A percentile compares a stretch with the other conserved stretches of the same genome.
Conservation (phyloP, 2,329 filamentous ascomycete species). For the Fusarium globosum region DNA sequence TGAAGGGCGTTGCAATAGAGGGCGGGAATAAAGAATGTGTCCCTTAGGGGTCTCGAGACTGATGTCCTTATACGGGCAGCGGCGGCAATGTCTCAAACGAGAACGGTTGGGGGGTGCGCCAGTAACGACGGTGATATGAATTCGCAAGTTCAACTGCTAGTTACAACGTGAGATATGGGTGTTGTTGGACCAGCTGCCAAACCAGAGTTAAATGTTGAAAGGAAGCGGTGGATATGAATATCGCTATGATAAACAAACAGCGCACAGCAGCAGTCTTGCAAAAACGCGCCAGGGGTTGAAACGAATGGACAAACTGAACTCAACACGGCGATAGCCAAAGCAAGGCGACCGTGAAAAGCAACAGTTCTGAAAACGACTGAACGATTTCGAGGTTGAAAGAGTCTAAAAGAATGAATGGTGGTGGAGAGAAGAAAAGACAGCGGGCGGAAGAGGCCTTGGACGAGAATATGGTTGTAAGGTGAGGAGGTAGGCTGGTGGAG, state of each 20-base stretch:
- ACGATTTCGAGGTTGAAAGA: slow-evolving; percentile 25
- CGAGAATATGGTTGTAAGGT: slow-evolving; percentile 26
- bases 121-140: slow-evolving; percentile 21
- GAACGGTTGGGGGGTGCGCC: slow-evolving; percentile 4
- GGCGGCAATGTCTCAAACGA: slow-evolving; percentile 43
- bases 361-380: slow-evolving; percentile 35
- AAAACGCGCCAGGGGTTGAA: slow-evolving; percentile 40
- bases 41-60: slow-evolving; percentile 37
- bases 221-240: slow-evolving; percentile 26
- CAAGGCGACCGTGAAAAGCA: slow-evolving; percentile 37
- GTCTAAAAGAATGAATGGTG: slow-evolving; percentile 26
- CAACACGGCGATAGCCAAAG: slow-evolving; percentile 32
- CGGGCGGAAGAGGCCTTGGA: slow-evolving; percentile 20
- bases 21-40: slow-evolving; percentile 45
- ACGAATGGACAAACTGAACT: slow-evolving; percentile 47
- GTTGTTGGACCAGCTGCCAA: slow-evolving; percentile 46
- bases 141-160: slow-evolving; percentile 17
- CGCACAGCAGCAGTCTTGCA: slow-evolving; percentile 37
- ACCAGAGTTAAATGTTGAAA: slow-evolving; percentile 21
- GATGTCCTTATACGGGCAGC: slow-evolving; percentile 35
- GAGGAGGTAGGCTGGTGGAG: slow-evolving; percentile 19
- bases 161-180: slow-evolving; percentile 20
- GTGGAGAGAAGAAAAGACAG: slow-evolving; percentile 8
- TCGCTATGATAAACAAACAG: slow-evolving; percentile 13
- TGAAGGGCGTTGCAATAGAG: slow-evolving; percentile 38